Conservation (phyloP, 768 basidiomycete genomes). For the Rickenella mellea region DNA sequence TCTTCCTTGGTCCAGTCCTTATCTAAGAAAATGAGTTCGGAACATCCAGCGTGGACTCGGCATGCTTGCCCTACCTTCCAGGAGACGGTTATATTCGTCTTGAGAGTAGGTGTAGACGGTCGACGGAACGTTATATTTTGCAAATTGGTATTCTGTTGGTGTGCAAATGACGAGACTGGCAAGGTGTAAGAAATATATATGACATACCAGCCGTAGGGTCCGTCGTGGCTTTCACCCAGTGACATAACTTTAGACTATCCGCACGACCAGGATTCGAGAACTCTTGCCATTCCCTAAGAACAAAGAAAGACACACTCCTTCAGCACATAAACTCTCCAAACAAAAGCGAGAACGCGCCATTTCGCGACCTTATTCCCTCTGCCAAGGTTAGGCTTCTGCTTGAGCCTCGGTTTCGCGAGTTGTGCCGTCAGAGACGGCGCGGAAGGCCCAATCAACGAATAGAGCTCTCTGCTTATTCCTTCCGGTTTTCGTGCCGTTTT, state of each 20-base stretch:
- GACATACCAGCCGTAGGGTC: slow-evolving; percentile 47
- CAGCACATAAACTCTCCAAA: background rate
- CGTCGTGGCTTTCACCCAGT: slow-evolving; percentile 69
- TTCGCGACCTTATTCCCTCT: slow-evolving; percentile 45
- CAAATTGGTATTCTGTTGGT: slow-evolving; percentile 66
- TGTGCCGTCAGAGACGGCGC: slow-evolving; percentile 78
- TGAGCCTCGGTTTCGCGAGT: slow-evolving; percentile 72
- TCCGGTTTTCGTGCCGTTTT: slow-evolving; percentile 58
- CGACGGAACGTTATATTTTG: slow-evolving; percentile 69
- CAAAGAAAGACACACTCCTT: background rate
- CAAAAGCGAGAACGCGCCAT: slow-evolving; percentile 40
- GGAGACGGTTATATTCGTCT: slow-evolving; percentile 77
- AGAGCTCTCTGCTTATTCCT: slow-evolving; percentile 88
- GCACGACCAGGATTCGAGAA: slow-evolving; percentile 68
- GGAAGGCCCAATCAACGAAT: slow-evolving; percentile 89
- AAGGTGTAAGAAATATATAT: background rate
- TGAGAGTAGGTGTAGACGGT: slow-evolving; percentile 64
- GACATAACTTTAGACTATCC: slow-evolving; percentile 60
- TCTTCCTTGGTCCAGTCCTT: slow-evolving; percentile 87
- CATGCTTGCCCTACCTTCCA: slow-evolving; percentile 46
- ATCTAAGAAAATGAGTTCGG: slow-evolving; percentile 32
- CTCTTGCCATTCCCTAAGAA: slow-evolving; percentile 59
- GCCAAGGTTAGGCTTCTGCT: slow-evolving; percentile 75
- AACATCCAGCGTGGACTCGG: background rate
- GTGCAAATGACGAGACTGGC: background rate